phyloP scores from a whole-genome alignment of 2,329 filamentous ascomycete species.

The Xylaria sp. region DNA sequence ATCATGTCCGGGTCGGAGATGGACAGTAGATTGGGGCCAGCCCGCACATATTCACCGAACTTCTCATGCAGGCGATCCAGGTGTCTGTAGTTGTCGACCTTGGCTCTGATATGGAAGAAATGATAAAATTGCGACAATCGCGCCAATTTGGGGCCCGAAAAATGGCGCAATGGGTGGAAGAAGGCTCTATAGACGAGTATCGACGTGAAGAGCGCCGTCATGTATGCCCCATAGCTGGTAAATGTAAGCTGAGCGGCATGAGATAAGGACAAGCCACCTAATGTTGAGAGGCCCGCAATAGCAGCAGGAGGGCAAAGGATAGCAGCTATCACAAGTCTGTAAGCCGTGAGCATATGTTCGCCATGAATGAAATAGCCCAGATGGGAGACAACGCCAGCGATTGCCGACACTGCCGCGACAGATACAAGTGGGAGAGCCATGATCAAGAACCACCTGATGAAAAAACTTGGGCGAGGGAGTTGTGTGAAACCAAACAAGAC shows the following conservation, averaged over 20 bases:
- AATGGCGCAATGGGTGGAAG: conserved; percentile 37
- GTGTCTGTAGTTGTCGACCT: conserved; percentile 37
- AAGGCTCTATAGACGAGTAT: conserved; percentile 36
- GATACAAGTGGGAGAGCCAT: conserved; percentile 23
- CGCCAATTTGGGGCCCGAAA: conserved; percentile 31
- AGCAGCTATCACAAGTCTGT: conserved; percentile 25
- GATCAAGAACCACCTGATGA: not conserved
- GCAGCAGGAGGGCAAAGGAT: conserved; percentile 20
- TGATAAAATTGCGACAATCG: conserved; percentile 37
- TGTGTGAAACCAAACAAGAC: conserved; percentile 6
- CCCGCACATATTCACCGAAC: conserved; percentile 39
- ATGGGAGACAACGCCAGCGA: conserved; percentile 34
- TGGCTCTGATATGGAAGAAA: conserved; percentile 32
- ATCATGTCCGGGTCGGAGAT: conserved; percentile 37
- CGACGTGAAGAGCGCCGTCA: conserved; percentile 35
- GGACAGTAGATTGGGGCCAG: conserved; percentile 37
- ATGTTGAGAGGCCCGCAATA: conserved; percentile 15
- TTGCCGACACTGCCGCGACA: conserved; percentile 19
- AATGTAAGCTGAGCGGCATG: conserved; percentile 23
- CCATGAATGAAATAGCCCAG: conserved; percentile 36
- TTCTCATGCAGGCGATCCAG: conserved; percentile 35
- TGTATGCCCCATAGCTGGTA: conserved; percentile 32
- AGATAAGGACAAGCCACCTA: conserved; percentile 13
- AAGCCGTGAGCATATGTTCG: conserved; percentile 36
- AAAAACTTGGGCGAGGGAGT: not conserved